Base-by-base conservation (phyloP, 169 alveolate species). In the Babesia bigemina region DNA sequence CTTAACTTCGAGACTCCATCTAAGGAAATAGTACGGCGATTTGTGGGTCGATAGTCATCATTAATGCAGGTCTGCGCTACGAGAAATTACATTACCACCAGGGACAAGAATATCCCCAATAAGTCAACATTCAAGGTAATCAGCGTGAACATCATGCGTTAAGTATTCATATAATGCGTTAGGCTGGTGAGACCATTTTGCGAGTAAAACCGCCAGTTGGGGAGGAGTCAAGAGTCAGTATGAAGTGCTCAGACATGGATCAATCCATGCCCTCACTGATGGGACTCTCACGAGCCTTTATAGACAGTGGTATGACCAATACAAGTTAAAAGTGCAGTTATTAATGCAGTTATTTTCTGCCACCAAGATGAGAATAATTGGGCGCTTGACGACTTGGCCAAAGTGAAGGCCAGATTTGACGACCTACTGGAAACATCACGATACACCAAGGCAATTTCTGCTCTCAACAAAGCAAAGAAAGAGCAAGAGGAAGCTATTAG, bases 361-460 rank as follows among this genome's bases (percentile, higher is more conserved):
- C 99, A 97, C 84, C 98, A 97, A 79, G 99, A 97, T 81, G 99
- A 97, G 65, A 94, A 95, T 53, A 90, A 93, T 61, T 97, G 99
- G 99, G 99, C 99, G 24, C 90, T 97, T 77, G 92, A 94, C 70
- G 99, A 96, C 29, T 84, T 93, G 44, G 86, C 95, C 36, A 94
- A 95, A 75, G 92, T 97, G 55, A 97, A 97, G 91, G 95, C 97
- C 81, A 95, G 94, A 65, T 97, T 97, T 84, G 99, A 97, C 79
- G 99, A 96, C 75, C 91, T 97, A 19, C 95, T 97, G 71, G 99
- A 97, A 49, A 92, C 98, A 12, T 93, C 98, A 0, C 88, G 97
- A 76, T 83, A 76, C 28, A 78, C 88, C 17, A 84, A 84, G 63
- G 91, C 91, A 0, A 2, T 84, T 10, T 69, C 53, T 28, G 82